Evolutionary conservation across 371 early-diverging fungal species (phyloP).

Genomic region (Mucor circinelloides): DNA sequence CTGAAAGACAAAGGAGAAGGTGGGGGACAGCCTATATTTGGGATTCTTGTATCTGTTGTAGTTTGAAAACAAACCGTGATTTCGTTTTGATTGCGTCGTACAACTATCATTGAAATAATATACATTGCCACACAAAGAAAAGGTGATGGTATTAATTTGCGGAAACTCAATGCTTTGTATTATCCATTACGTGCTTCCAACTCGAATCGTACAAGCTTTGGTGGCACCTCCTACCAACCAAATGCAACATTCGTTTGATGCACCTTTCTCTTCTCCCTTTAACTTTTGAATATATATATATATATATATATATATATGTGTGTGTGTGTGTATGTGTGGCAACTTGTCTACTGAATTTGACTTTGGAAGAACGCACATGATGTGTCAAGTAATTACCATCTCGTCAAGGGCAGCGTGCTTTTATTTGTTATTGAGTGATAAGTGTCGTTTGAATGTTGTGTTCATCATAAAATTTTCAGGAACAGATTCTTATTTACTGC

Average conservation of each 20-base stretch:
- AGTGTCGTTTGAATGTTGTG: too few species aligned
- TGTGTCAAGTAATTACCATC: too few species aligned
- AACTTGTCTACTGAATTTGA: too few species aligned
- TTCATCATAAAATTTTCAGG: too few species aligned
- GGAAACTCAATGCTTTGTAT: neutral
- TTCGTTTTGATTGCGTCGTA: neutral
- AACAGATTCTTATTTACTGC: too few species aligned
- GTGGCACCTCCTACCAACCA: neutral
- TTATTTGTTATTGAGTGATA: too few species aligned
- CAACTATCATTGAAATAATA: neutral
- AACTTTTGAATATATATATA: too few species aligned
- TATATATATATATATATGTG: too few species aligned
- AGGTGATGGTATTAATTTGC: neutral
- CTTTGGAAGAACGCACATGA: too few species aligned
- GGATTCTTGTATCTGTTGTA: neutral
- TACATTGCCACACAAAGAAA: neutral
- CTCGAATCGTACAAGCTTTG: neutral
- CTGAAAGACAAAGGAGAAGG: neutral
- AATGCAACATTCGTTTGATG: neutral
- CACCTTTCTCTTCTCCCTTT: too few species aligned
- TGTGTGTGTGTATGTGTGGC: too few species aligned
- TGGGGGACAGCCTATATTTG: neutral
- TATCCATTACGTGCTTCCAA: neutral
- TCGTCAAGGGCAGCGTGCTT: too few species aligned
- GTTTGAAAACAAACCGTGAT: neutral